Base-by-base conservation (phyloP, 1,139 yeast genomes). In the Hansenula lynferdii region DNA sequence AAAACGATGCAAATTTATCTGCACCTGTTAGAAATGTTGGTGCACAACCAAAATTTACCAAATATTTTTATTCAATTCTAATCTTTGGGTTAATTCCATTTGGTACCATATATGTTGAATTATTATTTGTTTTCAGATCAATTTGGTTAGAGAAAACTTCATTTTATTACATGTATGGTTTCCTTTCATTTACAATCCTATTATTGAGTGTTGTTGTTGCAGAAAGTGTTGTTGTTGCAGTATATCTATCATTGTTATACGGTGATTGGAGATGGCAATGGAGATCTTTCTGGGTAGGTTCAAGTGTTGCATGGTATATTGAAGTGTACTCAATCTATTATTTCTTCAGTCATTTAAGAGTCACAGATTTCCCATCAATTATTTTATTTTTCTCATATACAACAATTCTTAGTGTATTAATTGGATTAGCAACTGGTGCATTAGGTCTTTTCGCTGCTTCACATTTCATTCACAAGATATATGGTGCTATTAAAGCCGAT, bases 221-320 rank as follows among this genome's bases (percentile, higher is more conserved):
- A 34, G 95, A 86, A 57, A 75, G 85, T 40, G 75, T 92, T n/a
- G 70, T 87, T 27, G 75, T 86, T 31, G 79, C 85, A 10, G 71
- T 83, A 12, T 86, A 82, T 54, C 56, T 82, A 28, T 73, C 80
- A 33, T 68, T 87, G 52, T 70, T 75, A 33, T 69, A 76, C 46
- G 79, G 77, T 39, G 78, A 82, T 53, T 79, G 80, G 39, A 62
- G 69, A 44, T 87, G 96, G 96, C 86, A 85, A 57, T 87, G 96
- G 96, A 70, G 82, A 48, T 70, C 89, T 15, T 86, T 85, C 58
- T 60, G 77, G 44, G 77, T 80, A 28, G 89, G 95, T 5, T 72
- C 86, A 1, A 77, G 89, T 43, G 72, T 78, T 23, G 78, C 89
- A 20, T 70, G 83, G 70, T 86, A 83, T 63, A 71, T 87, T 45